Conservation (phyloP, 768 basidiomycete genomes). For the Cyclocybe cylindracea region DNA sequence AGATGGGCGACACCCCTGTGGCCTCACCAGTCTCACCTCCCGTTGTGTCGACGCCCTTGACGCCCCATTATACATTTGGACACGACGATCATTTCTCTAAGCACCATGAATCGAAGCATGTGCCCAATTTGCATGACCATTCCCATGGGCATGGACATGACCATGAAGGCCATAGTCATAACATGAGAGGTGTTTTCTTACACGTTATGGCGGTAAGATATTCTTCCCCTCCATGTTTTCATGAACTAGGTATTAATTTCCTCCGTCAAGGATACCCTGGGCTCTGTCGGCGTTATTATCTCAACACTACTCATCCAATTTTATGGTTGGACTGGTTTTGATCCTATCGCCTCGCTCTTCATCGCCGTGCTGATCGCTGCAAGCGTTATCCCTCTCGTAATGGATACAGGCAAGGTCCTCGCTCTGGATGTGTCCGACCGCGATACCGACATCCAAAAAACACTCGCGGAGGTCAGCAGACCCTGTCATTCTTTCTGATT, state of each 20-base stretch:
- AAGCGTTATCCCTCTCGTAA: slow-evolving; percentile 92
- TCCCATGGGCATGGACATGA: slow-evolving; percentile 28
- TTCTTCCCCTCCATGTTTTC: neutral
- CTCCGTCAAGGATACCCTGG: slow-evolving; percentile 77
- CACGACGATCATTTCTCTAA: slow-evolving; percentile 52
- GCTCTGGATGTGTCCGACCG: slow-evolving; percentile 81
- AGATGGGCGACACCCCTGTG: neutral
- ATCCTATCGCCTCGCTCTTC: slow-evolving; percentile 96
- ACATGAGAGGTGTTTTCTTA: slow-evolving; percentile 98
- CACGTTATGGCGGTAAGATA: slow-evolving; percentile 89
- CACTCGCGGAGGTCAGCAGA: slow-evolving; percentile 60
- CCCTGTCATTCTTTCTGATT: neutral
- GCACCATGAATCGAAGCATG: slow-evolving; percentile 39
- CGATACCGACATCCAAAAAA: slow-evolving; percentile 52
- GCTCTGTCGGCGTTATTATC: slow-evolving; percentile 96
- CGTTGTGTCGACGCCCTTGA: slow-evolving; percentile 50
- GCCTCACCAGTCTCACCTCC: neutral
- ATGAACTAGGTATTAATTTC: neutral
- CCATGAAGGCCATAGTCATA: slow-evolving; percentile 91
- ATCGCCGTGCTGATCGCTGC: slow-evolving; percentile 95
- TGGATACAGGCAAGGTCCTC: slow-evolving; percentile 89
- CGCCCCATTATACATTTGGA: slow-evolving; percentile 61
- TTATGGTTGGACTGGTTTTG: slow-evolving; percentile 99
- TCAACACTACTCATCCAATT: slow-evolving; percentile 94
- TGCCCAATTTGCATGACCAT: slow-evolving; percentile 44